Evolutionary conservation across 2,329 filamentous ascomycete genomes (phyloP), one percentile per base, ranked within the genome.

Genomic region (Penicillium frequentans): DNA sequence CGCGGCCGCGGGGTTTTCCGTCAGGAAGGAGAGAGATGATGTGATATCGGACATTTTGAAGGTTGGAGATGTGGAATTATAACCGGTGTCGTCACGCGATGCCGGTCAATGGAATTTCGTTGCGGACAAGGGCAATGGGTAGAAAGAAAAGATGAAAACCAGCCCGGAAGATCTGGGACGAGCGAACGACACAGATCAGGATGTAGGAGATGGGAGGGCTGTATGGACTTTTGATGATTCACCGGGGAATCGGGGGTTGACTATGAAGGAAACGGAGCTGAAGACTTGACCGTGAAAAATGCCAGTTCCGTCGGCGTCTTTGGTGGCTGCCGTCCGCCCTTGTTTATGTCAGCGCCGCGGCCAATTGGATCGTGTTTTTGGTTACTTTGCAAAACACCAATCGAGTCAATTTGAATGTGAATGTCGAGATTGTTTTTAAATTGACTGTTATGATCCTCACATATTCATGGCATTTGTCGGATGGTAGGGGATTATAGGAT

Each of bases 1-100:
- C 64, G 82, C 81, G 55, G 86, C 81, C 69, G 95, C 77, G 58
- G 90, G 85, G 76, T 96, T 96, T 70, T 88, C 84, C 69, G 85
- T 82, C 65, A 96, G 74, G 67, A 91, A 85, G 70, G 86, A 85
- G 68, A 86, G 79, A 65, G 83, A 82, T 63, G 75, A 74, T 59
- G 73, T 64, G 54, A 69, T 62, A 58, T 80, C 76, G 61, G 75
- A 70, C 76, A 79, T 79, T 62, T 64, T 71, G 67, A 61, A 55
- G 60, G 56, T 52, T 57, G 24, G 26, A 21, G 51, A 51, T 37
- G 26, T 52, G 49, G 43, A 48, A 51, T 60, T 65, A 53, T 60
- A 52, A 55, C 61, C 48, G 56, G 56, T 55, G 63, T 64, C 62
- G 65, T 69, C 62, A 67, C 63, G 64, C 67, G 60, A 62, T 62